Evolutionary conservation across 2,329 filamentous ascomycete species (phyloP).

Genomic region (Escovopsis sp.): DNA sequence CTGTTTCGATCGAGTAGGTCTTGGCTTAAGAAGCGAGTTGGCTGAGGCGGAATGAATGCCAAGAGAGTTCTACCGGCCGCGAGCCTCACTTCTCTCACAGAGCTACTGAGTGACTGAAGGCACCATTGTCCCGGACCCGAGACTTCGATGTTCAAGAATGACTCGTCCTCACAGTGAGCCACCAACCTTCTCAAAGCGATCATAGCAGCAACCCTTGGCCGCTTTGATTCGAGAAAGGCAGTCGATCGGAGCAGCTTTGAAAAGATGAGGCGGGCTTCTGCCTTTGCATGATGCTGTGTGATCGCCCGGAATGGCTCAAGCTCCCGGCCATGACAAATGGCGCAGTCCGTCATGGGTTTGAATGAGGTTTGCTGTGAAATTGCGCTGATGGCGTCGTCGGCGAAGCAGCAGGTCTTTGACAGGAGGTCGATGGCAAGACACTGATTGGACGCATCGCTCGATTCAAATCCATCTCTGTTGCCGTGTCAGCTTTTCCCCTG

Average conservation of each 20-base stretch:
- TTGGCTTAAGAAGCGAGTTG: conserved; percentile 7
- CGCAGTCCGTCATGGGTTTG: conserved; percentile 7
- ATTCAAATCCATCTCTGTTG: conserved; percentile 23
- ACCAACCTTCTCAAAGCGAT: conserved; percentile 53
- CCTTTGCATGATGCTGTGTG: conserved; percentile 13
- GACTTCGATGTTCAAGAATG: conserved; percentile 49
- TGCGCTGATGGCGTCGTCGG: conserved; percentile 1
- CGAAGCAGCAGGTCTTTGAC: conserved; percentile 29
- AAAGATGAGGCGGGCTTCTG: conserved; percentile 29
- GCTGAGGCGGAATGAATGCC: conserved; percentile 38
- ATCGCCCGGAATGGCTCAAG: neutral
- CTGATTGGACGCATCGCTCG: conserved; percentile 31
- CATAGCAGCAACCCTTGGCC: conserved; percentile 55
- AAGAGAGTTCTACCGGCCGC: conserved; percentile 56
- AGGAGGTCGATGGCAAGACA: conserved; percentile 38
- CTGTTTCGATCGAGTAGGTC: conserved; percentile 32
- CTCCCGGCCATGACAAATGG: conserved; percentile 11
- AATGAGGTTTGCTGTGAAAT: neutral
- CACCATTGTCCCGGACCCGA: conserved; percentile 67
- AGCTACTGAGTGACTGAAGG: conserved; percentile 66
- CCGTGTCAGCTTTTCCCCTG: conserved; percentile 7
- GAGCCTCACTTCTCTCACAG: conserved; percentile 69
- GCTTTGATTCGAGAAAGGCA: conserved; percentile 37
- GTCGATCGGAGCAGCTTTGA: conserved; percentile 27
- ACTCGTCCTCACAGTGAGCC: conserved; percentile 44